Percentiles rank a stretch among this genome's conserved stretches.
phyloP scores from a whole-genome alignment of 768 basidiomycete species.

The Butyriboletus loyo region DNA sequence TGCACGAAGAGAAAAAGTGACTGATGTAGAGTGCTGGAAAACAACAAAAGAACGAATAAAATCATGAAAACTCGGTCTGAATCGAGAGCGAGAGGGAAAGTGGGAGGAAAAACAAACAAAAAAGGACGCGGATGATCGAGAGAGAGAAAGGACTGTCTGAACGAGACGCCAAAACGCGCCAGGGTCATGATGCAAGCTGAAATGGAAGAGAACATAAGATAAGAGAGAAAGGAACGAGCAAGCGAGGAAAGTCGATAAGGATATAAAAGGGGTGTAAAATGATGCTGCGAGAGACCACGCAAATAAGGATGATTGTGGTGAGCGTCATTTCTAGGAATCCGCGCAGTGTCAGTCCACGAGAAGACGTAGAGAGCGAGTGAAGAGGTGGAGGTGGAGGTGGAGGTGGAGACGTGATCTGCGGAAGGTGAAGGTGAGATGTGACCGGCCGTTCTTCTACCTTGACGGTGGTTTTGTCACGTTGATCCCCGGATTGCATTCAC shows the following conservation, averaged over 20 bases:
- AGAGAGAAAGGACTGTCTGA: too few relatives aligned
- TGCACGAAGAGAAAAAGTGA: too few relatives aligned
- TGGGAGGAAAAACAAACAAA: background rate
- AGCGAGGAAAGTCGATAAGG: background rate
- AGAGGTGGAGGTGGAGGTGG: too few relatives aligned
- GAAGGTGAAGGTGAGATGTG: background rate
- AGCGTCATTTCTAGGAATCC: background rate
- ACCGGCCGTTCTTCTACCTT: conserved; percentile 50
- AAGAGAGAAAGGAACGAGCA: background rate
- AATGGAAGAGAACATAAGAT: background rate
- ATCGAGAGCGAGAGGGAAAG: background rate
- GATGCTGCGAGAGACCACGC: conserved; percentile 7
- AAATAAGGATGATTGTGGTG: conserved; percentile 4
- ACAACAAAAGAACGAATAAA: background rate
- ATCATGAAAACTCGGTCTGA: background rate
- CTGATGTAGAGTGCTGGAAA: too few relatives aligned
- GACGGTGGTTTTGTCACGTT: conserved; percentile 51
- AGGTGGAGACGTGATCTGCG: background rate
- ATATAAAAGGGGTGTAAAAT: conserved; percentile 12
- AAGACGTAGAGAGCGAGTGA: background rate
- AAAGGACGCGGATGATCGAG: background rate
- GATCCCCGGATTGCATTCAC: conserved; percentile 29
- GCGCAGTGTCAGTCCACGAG: background rate
- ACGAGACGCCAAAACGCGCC: too few relatives aligned
- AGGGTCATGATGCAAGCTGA: background rate